These are phyloP conservation scores for Cudoniella acicularis DNA, from an alignment of 495 filamentous ascomycete genomes.

Conservation along the genomic window DNA sequence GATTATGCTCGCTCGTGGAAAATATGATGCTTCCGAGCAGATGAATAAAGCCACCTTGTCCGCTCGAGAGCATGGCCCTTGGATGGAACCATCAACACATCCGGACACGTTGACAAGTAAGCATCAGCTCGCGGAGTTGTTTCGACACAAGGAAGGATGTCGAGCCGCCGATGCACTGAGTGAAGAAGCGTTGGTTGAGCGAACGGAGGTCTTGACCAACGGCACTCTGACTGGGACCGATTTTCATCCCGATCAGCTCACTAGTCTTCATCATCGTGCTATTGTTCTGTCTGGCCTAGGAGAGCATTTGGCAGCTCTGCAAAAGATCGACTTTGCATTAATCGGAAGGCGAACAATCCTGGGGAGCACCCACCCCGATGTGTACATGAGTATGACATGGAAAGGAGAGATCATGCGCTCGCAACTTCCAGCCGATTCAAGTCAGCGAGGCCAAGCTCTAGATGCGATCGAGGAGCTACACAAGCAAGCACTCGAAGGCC, in stretches of 20 bases:
- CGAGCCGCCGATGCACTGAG: slow-evolving; percentile 6
- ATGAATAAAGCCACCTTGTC: slow-evolving; percentile 5
- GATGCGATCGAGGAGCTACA: slow-evolving; percentile 3
- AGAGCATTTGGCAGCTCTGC: slow-evolving; percentile 4
- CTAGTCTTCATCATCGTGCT: slow-evolving; percentile 12
- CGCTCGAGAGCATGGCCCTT: slow-evolving; percentile 6
- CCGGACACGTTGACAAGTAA: slow-evolving; percentile 16
- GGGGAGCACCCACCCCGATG: slow-evolving; percentile 8
- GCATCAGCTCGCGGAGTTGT: slow-evolving; percentile 7
- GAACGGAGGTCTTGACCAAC: slow-evolving; percentile 10
- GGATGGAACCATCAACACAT: slow-evolving; percentile 8
- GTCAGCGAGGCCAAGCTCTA: slow-evolving; percentile 1
- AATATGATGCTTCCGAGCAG: slow-evolving; percentile 12
- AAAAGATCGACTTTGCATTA: slow-evolving; percentile 7
- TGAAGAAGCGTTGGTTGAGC: not conserved
- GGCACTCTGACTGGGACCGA: slow-evolving; percentile 5
- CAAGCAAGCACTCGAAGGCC: slow-evolving; percentile 1
- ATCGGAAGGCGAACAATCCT: slow-evolving; percentile 1
- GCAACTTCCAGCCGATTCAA: not conserved
- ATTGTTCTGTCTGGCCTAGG: slow-evolving; percentile 9
- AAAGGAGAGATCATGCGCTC: slow-evolving; percentile 18
- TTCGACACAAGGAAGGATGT: not conserved
- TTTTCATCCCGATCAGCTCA: slow-evolving; percentile 12
- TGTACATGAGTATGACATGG: slow-evolving; percentile 5
- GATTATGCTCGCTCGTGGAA: slow-evolving; percentile 6